Percentiles rank a stretch among this genome's conserved stretches.
These are phyloP conservation scores for Litsea cubeba DNA, from an alignment of 164 flowering plant species.

Conservation along the genomic window DNA sequence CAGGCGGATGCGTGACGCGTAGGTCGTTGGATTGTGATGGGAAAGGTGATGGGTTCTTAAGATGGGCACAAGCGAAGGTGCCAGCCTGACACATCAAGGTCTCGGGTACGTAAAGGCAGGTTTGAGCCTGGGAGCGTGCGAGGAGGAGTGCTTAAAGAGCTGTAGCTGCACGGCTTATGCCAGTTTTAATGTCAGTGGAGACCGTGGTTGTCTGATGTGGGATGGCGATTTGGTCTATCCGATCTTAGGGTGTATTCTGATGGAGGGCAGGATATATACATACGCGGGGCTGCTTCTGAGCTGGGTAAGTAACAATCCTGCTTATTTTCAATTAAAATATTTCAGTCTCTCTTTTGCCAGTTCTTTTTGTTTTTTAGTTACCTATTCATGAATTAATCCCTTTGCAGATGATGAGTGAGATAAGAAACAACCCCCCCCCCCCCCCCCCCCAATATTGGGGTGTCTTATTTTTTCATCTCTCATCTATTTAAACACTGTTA, in stretches of 20 bases:
- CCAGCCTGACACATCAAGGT: conserved; percentile 4
- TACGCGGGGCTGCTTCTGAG: conserved; percentile 26
- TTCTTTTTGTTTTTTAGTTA: too few species aligned
- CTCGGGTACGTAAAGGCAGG: neutral
- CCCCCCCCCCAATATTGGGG: too few species aligned
- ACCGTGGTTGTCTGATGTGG: conserved; percentile 31
- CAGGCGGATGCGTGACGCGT: conserved; percentile 20
- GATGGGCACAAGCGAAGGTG: conserved; percentile 7
- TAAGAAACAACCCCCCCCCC: too few species aligned
- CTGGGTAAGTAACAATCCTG: neutral
- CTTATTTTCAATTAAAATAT: neutral
- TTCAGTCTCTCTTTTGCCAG: neutral
- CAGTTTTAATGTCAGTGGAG: conserved; percentile 8
- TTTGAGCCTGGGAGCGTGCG: neutral
- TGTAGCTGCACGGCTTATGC: conserved; percentile 37
- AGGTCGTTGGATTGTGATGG: conserved; percentile 14
- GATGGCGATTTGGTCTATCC: conserved; percentile 23
- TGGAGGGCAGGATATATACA: conserved; percentile 22
- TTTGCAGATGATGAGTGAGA: too few species aligned
- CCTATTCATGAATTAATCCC: too few species aligned
- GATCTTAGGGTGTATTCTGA: conserved; percentile 16
- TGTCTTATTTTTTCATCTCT: too few species aligned
- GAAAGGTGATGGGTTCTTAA: conserved; percentile 9
- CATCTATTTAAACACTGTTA: too few species aligned
- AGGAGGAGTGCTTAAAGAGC: conserved; percentile 20